Base-by-base conservation (phyloP, 352 stramenopile species). In the Globisporangium camurandrum region DNA sequence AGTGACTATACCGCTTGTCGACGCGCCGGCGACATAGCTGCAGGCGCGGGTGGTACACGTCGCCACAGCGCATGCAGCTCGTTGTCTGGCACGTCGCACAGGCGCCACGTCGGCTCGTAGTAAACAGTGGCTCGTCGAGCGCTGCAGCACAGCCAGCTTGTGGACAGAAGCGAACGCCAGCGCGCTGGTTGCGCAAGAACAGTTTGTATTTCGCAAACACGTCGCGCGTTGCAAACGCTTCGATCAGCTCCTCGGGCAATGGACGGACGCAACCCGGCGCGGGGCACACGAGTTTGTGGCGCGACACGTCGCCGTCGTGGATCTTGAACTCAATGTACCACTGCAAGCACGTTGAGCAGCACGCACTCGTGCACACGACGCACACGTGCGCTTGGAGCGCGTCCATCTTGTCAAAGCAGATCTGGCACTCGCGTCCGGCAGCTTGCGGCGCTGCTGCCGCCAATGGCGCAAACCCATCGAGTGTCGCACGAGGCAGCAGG, bases 251-350 rank as follows among this genome's bases (percentile, higher is more conserved):
- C 37, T 80, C 55, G 9, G 66, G 51, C 43, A 90, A 51, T 26
- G 78, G 57, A 4, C 62, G 62, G 3, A 47, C 59, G 49, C 78
- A 90, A 22, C 84, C 63, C 9, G 78, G 71, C 14, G 78, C 66
- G 1, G 76, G 75, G 50, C 78, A 90, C 49, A 88, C 70, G 48
- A 90, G 66, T 55, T 87, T 86, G 54, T 78, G 80, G 19, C 61
- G 46, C 23, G 78, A 90, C 7, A 90, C 78, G 47, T 88, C 75
- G 23, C 78, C 78, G 46, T 90, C 78, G 30, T 75, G 54, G 45
- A 90, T 74, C 62, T 90, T 90, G 62, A 72, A 79, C 51, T 84
- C 66, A 27, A 90, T 71, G 58, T 88, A 90, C 71, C 67, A 81
- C 40, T 72, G 67, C 40, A 73, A 76, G 64, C 78, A 90, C 37